phyloP scores from a whole-genome alignment of 352 stramenopile species.

The Phytophthora fragariaefolia region DNA sequence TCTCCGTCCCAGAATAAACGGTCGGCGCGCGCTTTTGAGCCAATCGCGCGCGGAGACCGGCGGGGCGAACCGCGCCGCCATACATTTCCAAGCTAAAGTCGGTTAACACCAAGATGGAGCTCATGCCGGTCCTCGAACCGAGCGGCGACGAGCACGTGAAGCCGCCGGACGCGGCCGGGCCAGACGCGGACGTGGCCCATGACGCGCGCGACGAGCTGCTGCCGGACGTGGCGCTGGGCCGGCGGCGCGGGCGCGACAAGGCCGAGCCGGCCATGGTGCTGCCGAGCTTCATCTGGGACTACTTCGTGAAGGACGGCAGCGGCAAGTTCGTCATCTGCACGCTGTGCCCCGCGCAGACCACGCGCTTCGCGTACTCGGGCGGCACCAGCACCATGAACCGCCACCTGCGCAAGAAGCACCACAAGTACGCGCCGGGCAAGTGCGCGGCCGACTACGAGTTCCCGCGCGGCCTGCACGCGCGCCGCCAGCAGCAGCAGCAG shows the following conservation, averaged over 20 bases:
- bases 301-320: slow-evolving; percentile 79
- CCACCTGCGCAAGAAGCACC: slow-evolving; percentile 82
- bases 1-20: no score
- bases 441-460: slow-evolving; percentile 76
- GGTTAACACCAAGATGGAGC: neutral
- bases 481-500: slow-evolving; percentile 7
- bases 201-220: no score
- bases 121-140: neutral
- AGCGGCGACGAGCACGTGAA: neutral
- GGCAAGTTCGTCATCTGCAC: slow-evolving; percentile 85
- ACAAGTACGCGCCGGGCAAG: slow-evolving; percentile 82
- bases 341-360: slow-evolving; percentile 67
- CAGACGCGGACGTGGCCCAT: neutral
- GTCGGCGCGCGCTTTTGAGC: no score
- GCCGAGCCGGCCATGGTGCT: slow-evolving; percentile 68
- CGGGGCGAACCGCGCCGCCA: neutral
- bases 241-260: slow-evolving; percentile 49
- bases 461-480: slow-evolving; percentile 32
- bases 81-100: neutral
- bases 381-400: slow-evolving; percentile 88
- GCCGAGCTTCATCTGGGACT: slow-evolving; percentile 87
- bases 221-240: slow-evolving; percentile 2
- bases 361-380: slow-evolving; percentile 83
- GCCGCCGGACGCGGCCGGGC: neutral
- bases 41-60: no score